Base-by-base conservation (phyloP, 108 stramenopile species). In the Conticribra guillardii region DNA sequence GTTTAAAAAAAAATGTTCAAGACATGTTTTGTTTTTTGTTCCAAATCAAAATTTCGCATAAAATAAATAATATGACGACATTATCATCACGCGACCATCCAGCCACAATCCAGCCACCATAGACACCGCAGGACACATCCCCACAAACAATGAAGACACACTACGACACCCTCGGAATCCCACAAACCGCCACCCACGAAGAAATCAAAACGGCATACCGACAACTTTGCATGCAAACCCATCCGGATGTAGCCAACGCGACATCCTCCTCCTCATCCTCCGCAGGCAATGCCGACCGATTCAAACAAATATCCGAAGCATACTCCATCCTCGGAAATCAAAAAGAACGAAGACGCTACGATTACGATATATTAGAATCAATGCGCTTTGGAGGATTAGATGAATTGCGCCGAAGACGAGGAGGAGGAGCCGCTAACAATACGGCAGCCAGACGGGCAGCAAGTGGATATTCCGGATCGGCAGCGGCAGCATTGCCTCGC, bases 121-220 rank as follows among this genome's bases (percentile, higher is more conserved):
- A n/a, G n/a, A n/a, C n/a, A n/a, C n/a, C n/a, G n/a, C n/a, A n/a
- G n/a, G n/a, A n/a, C n/a, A n/a, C n/a, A n/a, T n/a, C n/a, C n/a
- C 29, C 9, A 51, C 50, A 18, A 51, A 18, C 52, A 44, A 74
- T 71, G 74, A 54, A 29, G 17, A 70, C 48, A 18, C 90, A 95
- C 61, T 97, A 97, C 73, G 91, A 94, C 22, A 83, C 78, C 15
- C 78, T 98, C 26, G 94, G 92, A 16, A 84, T 98, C 44, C 21
- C 78, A 2, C 80, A 82, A 37, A 62, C 70, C 22, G 92, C 96
- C 23, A 81, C 81, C 8, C 75, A 70, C 46, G 84, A 83, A 9
- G 94, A 96, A 72, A 98, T 99, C 57, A 97, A 96, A 69, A 82
- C 84, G 53, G 91, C 95, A 44, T 99, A 97, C 81, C 90, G 95